Percentiles rank a stretch among this genome's conserved stretches.
These are phyloP conservation scores for Hansenula lynferdii DNA, from an alignment of 1,139 yeast genomes.

Conservation along the genomic window DNA sequence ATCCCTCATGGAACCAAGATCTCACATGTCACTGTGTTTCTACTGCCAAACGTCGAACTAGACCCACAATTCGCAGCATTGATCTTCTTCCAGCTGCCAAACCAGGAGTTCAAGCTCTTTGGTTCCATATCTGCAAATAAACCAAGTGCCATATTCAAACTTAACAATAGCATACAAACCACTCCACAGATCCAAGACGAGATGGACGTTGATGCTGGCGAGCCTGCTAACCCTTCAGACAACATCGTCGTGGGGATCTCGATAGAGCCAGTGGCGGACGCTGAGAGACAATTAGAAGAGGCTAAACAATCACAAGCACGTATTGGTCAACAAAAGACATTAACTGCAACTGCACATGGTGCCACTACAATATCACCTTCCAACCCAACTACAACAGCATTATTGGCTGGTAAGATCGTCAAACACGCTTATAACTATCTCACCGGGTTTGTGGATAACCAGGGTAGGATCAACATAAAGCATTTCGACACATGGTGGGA, in stretches of 20 bases:
- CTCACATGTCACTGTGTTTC: constrained; percentile 70
- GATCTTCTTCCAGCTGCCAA: constrained; percentile 83
- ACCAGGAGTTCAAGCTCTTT: constrained; percentile 67
- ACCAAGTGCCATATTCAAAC: constrained; percentile 88
- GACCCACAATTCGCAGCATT: constrained; percentile 76
- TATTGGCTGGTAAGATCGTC: constrained; percentile 80
- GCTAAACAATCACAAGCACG: constrained; percentile 28
- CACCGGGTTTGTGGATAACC: constrained; percentile 73
- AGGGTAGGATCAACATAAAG: constrained; percentile 81
- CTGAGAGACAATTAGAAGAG: constrained; percentile 44
- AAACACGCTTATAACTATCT: constrained; percentile 88
- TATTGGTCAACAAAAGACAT: constrained; percentile 16
- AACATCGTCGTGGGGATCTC: constrained; percentile 76
- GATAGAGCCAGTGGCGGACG: constrained; percentile 68
- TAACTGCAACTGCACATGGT: constrained; percentile 23
- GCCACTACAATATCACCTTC: constrained; percentile 18
- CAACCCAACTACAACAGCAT: constrained; percentile 28
- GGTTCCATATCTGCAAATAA: constrained; percentile 72
- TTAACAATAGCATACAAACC: constrained; percentile 40
- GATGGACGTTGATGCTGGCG: constrained; percentile 37
- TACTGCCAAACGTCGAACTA: constrained; percentile 61
- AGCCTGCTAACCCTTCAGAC: constrained; percentile 23
- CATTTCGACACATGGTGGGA: constrained; percentile 97
- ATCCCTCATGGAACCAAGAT: constrained; percentile 59
- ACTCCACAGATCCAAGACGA: constrained; percentile 28